phyloP scores from a whole-genome alignment of 495 filamentous ascomycete species.

The Platismatia glauca region DNA sequence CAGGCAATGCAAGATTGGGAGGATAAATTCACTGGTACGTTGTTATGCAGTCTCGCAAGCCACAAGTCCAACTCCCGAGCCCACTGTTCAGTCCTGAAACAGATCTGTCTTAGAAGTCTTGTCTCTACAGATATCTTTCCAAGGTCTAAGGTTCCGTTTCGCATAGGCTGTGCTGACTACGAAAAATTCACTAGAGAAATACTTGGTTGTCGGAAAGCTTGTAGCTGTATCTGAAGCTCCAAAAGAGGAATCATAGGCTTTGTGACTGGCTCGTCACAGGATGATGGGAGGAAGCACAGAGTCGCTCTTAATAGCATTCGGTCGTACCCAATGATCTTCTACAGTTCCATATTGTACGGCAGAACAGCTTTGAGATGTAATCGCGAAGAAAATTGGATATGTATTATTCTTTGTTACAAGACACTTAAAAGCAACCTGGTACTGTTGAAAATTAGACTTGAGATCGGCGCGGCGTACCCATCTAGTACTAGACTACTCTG shows the following conservation, averaged over 20 bases:
- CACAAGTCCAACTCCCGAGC: background rate
- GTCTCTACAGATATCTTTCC: background rate
- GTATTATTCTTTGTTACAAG: no score
- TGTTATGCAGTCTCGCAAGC: background rate
- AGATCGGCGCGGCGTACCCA: background rate
- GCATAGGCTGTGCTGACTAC: background rate
- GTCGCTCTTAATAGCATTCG: background rate
- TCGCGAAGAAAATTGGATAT: background rate
- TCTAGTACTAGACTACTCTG: background rate
- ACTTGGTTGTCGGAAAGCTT: slow-evolving; percentile 84
- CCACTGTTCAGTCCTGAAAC: background rate
- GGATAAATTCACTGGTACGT: slow-evolving; percentile 56
- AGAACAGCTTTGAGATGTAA: background rate
- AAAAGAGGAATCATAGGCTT: slow-evolving; percentile 33
- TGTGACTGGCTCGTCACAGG: background rate
- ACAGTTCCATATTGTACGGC: background rate
- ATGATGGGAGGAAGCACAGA: background rate
- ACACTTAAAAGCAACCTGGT: no score
- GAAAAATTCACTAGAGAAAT: slow-evolving; percentile 54
- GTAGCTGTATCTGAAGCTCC: slow-evolving; percentile 54
- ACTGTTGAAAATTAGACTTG: background rate
- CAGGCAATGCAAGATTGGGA: slow-evolving; percentile 85
- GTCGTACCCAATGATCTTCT: background rate
- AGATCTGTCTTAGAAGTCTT: background rate
- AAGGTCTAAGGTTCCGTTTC: background rate